Evolutionary conservation across 441 rosid genomes (phyloP).

Genomic region (Euphorbia celastroides): DNA sequence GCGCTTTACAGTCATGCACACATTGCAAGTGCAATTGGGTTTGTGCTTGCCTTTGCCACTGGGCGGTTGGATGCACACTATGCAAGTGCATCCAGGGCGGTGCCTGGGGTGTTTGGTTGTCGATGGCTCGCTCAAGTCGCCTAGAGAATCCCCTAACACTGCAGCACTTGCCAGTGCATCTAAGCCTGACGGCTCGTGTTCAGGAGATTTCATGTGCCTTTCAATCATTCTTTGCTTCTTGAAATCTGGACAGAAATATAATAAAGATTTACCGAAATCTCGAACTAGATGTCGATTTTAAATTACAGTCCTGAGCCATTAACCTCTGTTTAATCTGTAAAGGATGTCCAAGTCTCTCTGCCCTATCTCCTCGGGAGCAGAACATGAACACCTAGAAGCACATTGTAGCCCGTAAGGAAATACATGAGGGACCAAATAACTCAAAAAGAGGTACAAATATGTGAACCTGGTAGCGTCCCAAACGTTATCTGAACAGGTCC

Average conservation of each 20-base stretch:
- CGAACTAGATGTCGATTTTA: not conserved
- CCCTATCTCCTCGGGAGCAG: constrained; percentile 59
- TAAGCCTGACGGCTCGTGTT: constrained; percentile 57
- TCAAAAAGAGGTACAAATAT: not conserved
- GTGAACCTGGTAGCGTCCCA: constrained; percentile 73
- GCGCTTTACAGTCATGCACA: constrained; percentile 88
- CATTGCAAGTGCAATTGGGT: constrained; percentile 68
- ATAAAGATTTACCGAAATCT: too few relatives aligned
- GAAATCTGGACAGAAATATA: constrained; percentile 16
- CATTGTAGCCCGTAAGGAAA: constrained; percentile 10
- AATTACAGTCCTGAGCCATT: not conserved
- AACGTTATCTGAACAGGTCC: constrained; percentile 73
- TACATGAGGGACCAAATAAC: not conserved
- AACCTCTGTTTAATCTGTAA: constrained; percentile 57
- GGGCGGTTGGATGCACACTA: constrained; percentile 97
- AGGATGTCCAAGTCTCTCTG: constrained; percentile 57
- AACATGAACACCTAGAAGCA: constrained; percentile 57
- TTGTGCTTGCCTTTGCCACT: constrained; percentile 95
- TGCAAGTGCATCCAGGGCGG: constrained; percentile 88
- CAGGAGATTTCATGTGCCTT: constrained; percentile 29
- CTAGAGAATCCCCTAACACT: constrained; percentile 55
- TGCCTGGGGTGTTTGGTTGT: constrained; percentile 97
- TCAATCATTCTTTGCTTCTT: constrained; percentile 50
- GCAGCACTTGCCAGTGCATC: constrained; percentile 95
- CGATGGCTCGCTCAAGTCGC: constrained; percentile 37